Conservation (phyloP, 2,329 filamentous ascomycete species). For the Bimuria novae-zelandiae region DNA sequence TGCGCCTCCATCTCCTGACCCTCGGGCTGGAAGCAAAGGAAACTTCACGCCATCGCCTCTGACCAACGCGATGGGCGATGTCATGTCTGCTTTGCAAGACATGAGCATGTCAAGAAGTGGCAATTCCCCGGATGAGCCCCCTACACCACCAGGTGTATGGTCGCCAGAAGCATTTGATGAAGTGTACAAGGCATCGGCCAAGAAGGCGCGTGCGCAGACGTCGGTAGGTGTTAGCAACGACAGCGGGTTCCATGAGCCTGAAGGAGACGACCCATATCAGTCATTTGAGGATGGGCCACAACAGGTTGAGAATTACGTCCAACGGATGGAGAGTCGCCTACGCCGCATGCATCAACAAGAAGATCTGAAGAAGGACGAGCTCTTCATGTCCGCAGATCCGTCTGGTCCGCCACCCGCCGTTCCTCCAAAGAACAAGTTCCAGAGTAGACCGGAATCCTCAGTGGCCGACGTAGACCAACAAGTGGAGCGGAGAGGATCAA, state of each 20-base stretch:
- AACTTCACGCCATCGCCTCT: slow-evolving; percentile 83
- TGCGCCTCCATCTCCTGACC: slow-evolving; percentile 67
- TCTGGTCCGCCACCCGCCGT: slow-evolving; percentile 61
- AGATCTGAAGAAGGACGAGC: slow-evolving; percentile 50
- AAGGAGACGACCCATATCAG: slow-evolving; percentile 61
- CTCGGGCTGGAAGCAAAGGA: slow-evolving; percentile 23
- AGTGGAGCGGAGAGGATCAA: slow-evolving; percentile 36
- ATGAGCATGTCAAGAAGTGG: slow-evolving; percentile 68
- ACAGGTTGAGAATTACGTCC: slow-evolving; percentile 82
- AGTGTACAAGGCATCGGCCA: slow-evolving; percentile 50
- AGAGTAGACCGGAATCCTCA: slow-evolving; percentile 47
- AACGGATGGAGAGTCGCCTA: slow-evolving; percentile 86
- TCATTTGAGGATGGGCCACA: slow-evolving; percentile 65
- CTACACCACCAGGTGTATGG: slow-evolving; percentile 74
- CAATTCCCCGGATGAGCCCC: slow-evolving; percentile 58
- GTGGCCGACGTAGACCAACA: slow-evolving; percentile 34
- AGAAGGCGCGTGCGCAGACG: slow-evolving; percentile 62
- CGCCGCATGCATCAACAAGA: slow-evolving; percentile 66
- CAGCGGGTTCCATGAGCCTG: slow-evolving; percentile 47
- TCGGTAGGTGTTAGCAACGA: slow-evolving; percentile 69
- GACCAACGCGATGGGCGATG: slow-evolving; percentile 94
- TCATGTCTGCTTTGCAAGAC: slow-evolving; percentile 92
- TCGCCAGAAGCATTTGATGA: slow-evolving; percentile 84
- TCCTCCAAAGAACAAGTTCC: slow-evolving; percentile 61
- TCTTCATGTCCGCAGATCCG: slow-evolving; percentile 52